These are phyloP conservation scores for Sicyos baderoa DNA, from an alignment of 306 rosid species.

Conservation along the genomic window DNA sequence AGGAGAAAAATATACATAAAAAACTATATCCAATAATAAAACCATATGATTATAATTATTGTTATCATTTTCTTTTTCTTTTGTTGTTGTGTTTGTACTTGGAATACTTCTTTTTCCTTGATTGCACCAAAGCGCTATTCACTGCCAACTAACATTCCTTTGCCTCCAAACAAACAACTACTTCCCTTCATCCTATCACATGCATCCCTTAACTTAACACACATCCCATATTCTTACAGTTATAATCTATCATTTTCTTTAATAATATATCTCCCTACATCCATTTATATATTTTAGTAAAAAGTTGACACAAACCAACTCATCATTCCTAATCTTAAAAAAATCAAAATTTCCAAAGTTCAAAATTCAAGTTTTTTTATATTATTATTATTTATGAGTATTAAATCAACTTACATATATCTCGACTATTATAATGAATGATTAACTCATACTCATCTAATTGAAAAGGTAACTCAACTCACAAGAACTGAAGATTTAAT, in stretches of 20 bases:
- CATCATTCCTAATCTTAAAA: not conserved
- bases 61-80: not conserved
- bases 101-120: constrained; percentile 1
- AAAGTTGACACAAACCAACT: not conserved
- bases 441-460: too few relatives aligned
- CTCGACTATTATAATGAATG: not conserved
- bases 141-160: constrained; percentile 17
- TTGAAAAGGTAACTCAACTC: too few relatives aligned
- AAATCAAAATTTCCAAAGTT: not conserved
- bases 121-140: not conserved
- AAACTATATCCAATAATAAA: constrained; percentile 11
- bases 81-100: not conserved
- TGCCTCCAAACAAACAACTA: not conserved
- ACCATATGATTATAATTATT: not conserved
- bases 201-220: not conserved
- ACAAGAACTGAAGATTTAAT: too few relatives aligned
- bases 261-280: too few relatives aligned
- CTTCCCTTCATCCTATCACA: constrained; percentile 2
- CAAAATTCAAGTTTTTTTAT: too few relatives aligned
- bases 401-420: too few relatives aligned
- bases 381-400: too few relatives aligned
- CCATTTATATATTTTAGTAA: not conserved
- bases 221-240: not conserved
- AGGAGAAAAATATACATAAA: not conserved
- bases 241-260: not conserved